These are phyloP conservation scores for Sclerotinia borealis DNA, from an alignment of 2,329 filamentous ascomycete genomes.

Conservation along the genomic window DNA sequence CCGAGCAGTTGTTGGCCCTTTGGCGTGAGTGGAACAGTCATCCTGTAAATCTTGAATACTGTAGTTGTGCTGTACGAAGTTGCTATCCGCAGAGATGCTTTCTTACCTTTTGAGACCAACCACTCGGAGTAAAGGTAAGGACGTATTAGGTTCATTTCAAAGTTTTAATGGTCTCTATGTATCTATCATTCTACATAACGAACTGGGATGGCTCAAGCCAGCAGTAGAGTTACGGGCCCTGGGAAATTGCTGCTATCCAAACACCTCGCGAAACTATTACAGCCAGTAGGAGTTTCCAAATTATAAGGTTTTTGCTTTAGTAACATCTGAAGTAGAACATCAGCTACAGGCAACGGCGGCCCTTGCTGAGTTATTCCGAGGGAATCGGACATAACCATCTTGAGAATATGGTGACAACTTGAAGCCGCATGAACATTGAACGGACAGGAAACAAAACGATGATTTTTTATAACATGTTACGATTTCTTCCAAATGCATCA, in stretches of 20 bases:
- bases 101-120: neutral
- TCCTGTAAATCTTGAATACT: neutral
- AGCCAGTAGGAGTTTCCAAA: neutral
- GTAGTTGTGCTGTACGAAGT: neutral
- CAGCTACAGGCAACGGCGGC: neutral
- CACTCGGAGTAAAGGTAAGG: neutral
- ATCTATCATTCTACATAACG: neutral
- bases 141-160: neutral
- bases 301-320: neutral
- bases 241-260: neutral
- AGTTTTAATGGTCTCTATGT: neutral
- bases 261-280: neutral
- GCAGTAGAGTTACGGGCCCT: neutral
- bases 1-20: slow-evolving; percentile 2
- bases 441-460: neutral
- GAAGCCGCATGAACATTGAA: neutral
- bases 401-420: neutral
- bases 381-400: neutral
- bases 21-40: neutral
- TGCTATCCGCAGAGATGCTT: neutral
- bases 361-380: neutral
- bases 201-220: neutral
- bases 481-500: neutral
- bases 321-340: no score
- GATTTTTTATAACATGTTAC: neutral